phyloP scores from a whole-genome alignment of 305 asterid species.

The Stenogyne calaminthoides region DNA sequence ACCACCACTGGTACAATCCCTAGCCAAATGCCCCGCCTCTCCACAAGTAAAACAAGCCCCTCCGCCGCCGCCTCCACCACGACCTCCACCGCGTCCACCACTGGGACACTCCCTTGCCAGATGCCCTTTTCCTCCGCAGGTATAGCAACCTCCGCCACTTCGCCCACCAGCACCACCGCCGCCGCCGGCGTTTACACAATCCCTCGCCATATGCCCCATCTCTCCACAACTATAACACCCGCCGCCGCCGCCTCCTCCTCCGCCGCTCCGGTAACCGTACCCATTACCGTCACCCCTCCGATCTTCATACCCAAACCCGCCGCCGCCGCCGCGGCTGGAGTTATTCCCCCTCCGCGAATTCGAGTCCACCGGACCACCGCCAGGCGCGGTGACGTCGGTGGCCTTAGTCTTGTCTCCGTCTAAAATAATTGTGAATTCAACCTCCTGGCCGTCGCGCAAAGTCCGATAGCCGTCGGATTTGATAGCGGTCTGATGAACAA shows the following conservation, averaged over 20 bases:
- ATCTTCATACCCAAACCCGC: slow-evolving; percentile 39
- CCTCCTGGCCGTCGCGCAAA: slow-evolving; percentile 62
- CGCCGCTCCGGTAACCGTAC: slow-evolving; percentile 43
- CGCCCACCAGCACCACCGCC: slow-evolving; percentile 30
- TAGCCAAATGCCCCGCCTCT: slow-evolving; percentile 64
- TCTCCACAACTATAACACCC: slow-evolving; percentile 60
- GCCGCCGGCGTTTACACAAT: slow-evolving; percentile 40
- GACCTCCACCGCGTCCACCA: slow-evolving; percentile 41
- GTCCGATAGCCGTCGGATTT: slow-evolving; percentile 66
- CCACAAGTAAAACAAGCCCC: slow-evolving; percentile 64
- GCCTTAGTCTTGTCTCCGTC: slow-evolving; percentile 62
- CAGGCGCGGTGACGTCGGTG: slow-evolving; percentile 59
- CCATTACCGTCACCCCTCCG: slow-evolving; percentile 51
- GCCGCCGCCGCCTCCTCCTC: slow-evolving; percentile 45
- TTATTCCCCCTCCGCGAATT: slow-evolving; percentile 39
- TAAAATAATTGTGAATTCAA: slow-evolving; percentile 51
- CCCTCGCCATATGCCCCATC: slow-evolving; percentile 64
- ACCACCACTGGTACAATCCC: slow-evolving; percentile 51
- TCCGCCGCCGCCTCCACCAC: slow-evolving; percentile 36
- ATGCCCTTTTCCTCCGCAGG: slow-evolving; percentile 68
- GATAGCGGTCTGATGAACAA: slow-evolving; percentile 70
- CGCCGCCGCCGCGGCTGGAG: slow-evolving; percentile 49
- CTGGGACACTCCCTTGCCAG: slow-evolving; percentile 65
- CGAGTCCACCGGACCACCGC: slow-evolving; percentile 52
- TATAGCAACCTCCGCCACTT: slow-evolving; percentile 53